Base-by-base conservation (phyloP, 2,329 filamentous ascomycete species). In the Botrytis fabae region DNA sequence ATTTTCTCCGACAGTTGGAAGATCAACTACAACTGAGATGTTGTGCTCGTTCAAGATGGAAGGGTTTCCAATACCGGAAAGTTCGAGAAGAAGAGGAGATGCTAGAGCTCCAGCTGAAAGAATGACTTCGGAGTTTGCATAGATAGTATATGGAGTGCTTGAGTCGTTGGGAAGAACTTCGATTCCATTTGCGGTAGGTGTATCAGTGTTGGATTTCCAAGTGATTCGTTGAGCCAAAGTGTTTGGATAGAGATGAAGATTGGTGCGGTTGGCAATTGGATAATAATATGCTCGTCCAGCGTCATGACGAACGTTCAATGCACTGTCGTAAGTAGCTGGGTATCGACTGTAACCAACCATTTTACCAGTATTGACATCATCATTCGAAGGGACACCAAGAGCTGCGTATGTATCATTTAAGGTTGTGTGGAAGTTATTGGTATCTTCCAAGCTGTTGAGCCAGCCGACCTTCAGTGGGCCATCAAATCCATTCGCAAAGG, bases 241-340 rank as follows among this genome's bases (percentile, higher is more conserved):
- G 48, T 75, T 73, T 10, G 69, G 57, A 65, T 70, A 76, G 20
- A 77, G 48, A 40, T 80, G 79, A 10, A 85, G 78, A 71, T 86
- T 86, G 1, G 76, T 75, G 42, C 83, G 78, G 25, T 78, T 75
- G 35, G 81, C 79, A 6, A 85, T 75, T 0, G 82, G 82, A 73
- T 82, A 83, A 72, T 82, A 82, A 75, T 83, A 86, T 1, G 85
- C 83, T 25, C 81, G 80, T 9, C 82, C 84, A 2, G 84, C 80
- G 70, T 85, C 84, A 73, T 80, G 81, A 4, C 84, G 81, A n/a
- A 81, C 64, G 60, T 84, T 81, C 0, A 74, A 73, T 16, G 79
- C 78, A 6, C 80, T 78, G 65, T 86, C 82, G 3, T 85, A 70
- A 0, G 83, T 85, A 74, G 81, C 78, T 1, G 84, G 84, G 76